These are phyloP conservation scores for Lineolata rhizophorae DNA, from an alignment of 495 filamentous ascomycete genomes.

Conservation along the genomic window DNA sequence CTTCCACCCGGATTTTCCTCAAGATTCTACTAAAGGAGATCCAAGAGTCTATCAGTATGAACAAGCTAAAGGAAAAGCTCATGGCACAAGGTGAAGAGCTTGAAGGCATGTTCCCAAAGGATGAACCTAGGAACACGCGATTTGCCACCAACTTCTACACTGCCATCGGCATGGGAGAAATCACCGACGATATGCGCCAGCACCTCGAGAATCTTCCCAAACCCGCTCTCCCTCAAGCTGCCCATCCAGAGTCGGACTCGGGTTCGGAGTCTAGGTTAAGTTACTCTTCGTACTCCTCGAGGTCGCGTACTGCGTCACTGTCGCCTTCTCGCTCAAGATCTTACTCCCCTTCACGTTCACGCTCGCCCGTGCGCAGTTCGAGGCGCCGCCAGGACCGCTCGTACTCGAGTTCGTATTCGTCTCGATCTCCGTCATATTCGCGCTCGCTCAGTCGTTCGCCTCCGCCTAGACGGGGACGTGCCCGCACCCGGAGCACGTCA, in stretches of 20 bases:
- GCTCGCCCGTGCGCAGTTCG: constrained; percentile 7
- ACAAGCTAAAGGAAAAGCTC: constrained; percentile 47
- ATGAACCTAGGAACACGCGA: constrained; percentile 71
- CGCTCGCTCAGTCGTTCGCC: background rate
- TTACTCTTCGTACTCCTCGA: constrained; percentile 17
- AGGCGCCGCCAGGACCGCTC: constrained; percentile 3
- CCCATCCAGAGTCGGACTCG: constrained; percentile 24
- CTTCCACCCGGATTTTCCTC: constrained; percentile 88
- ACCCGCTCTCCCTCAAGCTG: constrained; percentile 40
- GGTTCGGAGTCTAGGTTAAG: constrained; percentile 22
- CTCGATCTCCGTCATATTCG: constrained; percentile 1
- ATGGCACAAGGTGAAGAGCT: constrained; percentile 50
- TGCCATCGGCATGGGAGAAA: constrained; percentile 76
- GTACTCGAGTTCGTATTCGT: constrained; percentile 5
- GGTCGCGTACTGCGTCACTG: constrained; percentile 6
- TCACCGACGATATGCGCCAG: constrained; percentile 82
- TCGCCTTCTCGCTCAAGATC: constrained; percentile 3
- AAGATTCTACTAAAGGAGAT: constrained; percentile 94
- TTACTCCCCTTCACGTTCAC: constrained; percentile 4
- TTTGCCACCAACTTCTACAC: constrained; percentile 99
- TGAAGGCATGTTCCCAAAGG: constrained; percentile 71
- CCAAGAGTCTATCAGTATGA: constrained; percentile 63
- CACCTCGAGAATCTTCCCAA: constrained; percentile 31
- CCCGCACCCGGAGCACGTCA: background rate
- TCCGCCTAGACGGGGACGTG: background rate